Evolutionary conservation across 441 rosid species (phyloP).

Genomic region (Populus hybrid): DNA sequence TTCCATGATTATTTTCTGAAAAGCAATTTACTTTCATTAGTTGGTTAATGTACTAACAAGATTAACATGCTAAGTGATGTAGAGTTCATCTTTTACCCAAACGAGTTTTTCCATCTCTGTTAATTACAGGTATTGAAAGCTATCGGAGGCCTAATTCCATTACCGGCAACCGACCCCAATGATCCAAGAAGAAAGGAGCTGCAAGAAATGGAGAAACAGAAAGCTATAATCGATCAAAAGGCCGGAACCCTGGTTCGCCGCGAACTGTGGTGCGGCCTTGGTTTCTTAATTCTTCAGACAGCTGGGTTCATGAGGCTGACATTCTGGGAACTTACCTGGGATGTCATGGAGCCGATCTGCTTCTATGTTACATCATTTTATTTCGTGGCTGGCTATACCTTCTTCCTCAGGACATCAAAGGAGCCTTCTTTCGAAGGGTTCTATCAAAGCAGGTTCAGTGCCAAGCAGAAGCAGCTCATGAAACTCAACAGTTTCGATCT

Average conservation of each 20-base stretch:
- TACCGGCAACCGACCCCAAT: constrained; percentile 35
- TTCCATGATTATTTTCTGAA: background rate
- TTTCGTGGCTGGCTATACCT: constrained; percentile 69
- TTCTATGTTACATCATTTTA: constrained; percentile 80
- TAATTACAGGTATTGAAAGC: constrained; percentile 67
- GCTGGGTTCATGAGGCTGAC: constrained; percentile 92
- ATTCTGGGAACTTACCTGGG: constrained; percentile 98
- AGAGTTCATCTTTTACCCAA: constrained; percentile 47
- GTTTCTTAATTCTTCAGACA: constrained; percentile 68
- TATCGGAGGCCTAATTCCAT: constrained; percentile 65
- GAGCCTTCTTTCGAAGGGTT: constrained; percentile 95
- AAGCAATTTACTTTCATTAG: background rate
- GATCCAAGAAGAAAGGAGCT: constrained; percentile 58
- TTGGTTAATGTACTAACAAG: background rate
- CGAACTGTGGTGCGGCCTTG: constrained; percentile 83
- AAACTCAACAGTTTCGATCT: constrained; percentile 40
- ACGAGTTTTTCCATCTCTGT: constrained; percentile 19
- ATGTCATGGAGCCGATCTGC: constrained; percentile 97
- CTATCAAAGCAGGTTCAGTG: constrained; percentile 62
- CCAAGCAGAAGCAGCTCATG: constrained; percentile 63
- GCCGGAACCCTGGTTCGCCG: constrained; percentile 54
- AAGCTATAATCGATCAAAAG: constrained; percentile 49
- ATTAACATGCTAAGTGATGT: background rate
- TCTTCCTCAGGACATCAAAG: constrained; percentile 79
- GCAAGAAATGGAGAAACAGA: constrained; percentile 53